Evolutionary conservation across 768 basidiomycete genomes (phyloP).

Genomic region (Tricholoma sp.): DNA sequence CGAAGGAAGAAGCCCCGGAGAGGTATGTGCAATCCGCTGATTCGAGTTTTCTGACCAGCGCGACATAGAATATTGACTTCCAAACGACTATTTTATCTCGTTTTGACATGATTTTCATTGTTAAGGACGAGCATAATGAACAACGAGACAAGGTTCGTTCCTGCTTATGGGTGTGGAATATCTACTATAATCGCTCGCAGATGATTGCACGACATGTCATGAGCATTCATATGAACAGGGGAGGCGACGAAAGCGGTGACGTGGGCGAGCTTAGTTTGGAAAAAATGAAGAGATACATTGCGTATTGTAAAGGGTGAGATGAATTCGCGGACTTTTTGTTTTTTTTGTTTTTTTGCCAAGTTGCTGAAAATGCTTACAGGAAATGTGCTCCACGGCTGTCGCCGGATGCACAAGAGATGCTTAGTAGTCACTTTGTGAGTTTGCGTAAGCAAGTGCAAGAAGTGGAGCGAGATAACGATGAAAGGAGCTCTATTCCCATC

Average conservation of each 20-base stretch:
- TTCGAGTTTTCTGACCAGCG: background rate
- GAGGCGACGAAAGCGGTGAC: conserved; percentile 66
- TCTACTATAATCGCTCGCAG: conserved; percentile 32
- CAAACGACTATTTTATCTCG: conserved; percentile 97
- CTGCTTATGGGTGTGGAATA: background rate
- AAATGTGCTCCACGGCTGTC: conserved; percentile 97
- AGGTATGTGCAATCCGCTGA: conserved; percentile 38
- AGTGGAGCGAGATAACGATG: conserved; percentile 95
- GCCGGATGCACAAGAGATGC: conserved; percentile 90
- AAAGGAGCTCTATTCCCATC: conserved; percentile 96
- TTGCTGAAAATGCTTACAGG: conserved; percentile 32
- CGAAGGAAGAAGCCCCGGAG: conserved; percentile 92
- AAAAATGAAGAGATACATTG: conserved; percentile 97
- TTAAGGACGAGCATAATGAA: conserved; percentile 97
- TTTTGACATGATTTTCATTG: conserved; percentile 99
- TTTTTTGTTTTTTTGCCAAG: background rate
- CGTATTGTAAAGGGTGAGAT: conserved; percentile 88
- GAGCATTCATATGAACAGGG: conserved; percentile 97
- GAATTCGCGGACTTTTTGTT: background rate
- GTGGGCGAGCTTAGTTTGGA: conserved; percentile 92
- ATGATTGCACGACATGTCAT: conserved; percentile 96
- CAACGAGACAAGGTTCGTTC: conserved; percentile 72
- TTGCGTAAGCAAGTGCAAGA: conserved; percentile 92
- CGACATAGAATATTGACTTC: conserved; percentile 82
- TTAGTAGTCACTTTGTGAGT: conserved; percentile 92